These are phyloP conservation scores for Phytopythium oedochilum DNA, from an alignment of 352 stramenopile genomes.

Conservation along the genomic window DNA sequence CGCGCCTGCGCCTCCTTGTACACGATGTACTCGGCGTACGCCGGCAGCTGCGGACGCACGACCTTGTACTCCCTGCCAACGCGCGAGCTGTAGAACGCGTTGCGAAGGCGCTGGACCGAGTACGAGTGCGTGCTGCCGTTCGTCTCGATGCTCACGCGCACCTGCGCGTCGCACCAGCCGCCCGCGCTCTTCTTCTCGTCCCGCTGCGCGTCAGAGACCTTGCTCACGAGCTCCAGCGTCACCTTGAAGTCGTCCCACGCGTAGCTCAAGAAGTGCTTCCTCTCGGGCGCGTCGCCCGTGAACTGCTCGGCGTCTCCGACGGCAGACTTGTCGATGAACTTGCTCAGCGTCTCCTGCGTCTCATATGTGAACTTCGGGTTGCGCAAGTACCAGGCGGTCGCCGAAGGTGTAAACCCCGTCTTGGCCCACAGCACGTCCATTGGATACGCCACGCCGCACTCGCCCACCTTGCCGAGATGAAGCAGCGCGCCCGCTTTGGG, in stretches of 20 bases:
- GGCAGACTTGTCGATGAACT: conserved; percentile 34
- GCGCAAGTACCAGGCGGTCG: conserved; percentile 30
- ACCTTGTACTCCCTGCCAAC: conserved; percentile 13
- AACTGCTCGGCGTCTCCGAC: conserved; percentile 35
- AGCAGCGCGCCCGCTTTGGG: conserved; percentile 44
- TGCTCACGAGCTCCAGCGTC: conserved; percentile 44
- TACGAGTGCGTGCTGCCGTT: conserved; percentile 32
- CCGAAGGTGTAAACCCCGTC: conserved; percentile 21
- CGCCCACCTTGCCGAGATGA: conserved; percentile 41
- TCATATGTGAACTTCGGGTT: conserved; percentile 26
- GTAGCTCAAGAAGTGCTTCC: conserved; percentile 28
- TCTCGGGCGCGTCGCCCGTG: conserved; percentile 24
- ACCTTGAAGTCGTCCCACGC: conserved; percentile 20
- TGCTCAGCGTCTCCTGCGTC: conserved; percentile 31
- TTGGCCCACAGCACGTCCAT: conserved; percentile 49
- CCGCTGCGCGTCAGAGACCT: conserved; percentile 5
- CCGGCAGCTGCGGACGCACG: conserved; percentile 10
- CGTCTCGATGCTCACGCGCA: conserved; percentile 11
- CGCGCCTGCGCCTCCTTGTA: conserved; percentile 52
- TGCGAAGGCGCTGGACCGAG: conserved; percentile 49
- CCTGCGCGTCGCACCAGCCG: conserved; percentile 7
- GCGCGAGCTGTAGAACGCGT: conserved; percentile 18
- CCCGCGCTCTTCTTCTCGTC: conserved; percentile 1
- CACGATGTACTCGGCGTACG: conserved; percentile 58
- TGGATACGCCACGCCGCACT: conserved; percentile 37